These are phyloP conservation scores for Candida sp. DNA, from an alignment of 1,139 yeast species.

Conservation along the genomic window DNA sequence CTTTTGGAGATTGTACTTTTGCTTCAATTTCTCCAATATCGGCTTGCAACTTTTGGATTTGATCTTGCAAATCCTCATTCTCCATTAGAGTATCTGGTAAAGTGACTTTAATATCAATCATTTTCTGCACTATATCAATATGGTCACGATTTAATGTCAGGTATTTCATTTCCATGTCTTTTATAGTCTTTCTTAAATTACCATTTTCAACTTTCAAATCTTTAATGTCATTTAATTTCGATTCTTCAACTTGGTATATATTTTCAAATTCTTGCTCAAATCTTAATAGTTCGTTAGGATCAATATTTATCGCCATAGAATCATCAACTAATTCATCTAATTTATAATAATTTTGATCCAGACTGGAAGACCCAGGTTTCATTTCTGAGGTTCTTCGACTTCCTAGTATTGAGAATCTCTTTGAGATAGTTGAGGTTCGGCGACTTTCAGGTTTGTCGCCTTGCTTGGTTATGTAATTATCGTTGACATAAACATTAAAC, in stretches of 20 bases:
- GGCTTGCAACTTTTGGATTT: conserved; percentile 53
- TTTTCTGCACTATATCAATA: conserved; percentile 37
- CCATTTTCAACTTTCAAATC: conserved; percentile 64
- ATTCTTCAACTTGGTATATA: conserved; percentile 64
- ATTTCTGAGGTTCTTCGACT: conserved; percentile 12
- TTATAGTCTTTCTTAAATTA: conserved; percentile 67
- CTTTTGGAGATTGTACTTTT: conserved; percentile 31
- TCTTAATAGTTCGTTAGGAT: conserved; percentile 67
- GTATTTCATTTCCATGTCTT: conserved; percentile 69
- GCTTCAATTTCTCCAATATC: conserved; percentile 52
- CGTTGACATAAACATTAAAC: conserved; percentile 64
- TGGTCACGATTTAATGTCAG: conserved; percentile 78
- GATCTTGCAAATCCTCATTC: conserved; percentile 63
- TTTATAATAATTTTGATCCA: conserved; percentile 38
- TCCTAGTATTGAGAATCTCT: conserved; percentile 16
- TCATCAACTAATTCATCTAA: conserved; percentile 76
- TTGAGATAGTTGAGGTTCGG: conserved; percentile 11
- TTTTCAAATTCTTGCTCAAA: conserved; percentile 75
- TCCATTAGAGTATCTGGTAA: conserved; percentile 65
- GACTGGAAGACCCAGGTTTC: not conserved
- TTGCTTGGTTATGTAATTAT: conserved; percentile 23
- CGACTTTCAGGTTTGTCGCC: conserved; percentile 10
- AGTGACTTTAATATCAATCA: conserved; percentile 39
- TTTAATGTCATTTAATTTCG: conserved; percentile 69
- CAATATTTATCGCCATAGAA: conserved; percentile 67